phyloP scores from a whole-genome alignment of 768 basidiomycete genomes.

The Kwoniella sp. region DNA sequence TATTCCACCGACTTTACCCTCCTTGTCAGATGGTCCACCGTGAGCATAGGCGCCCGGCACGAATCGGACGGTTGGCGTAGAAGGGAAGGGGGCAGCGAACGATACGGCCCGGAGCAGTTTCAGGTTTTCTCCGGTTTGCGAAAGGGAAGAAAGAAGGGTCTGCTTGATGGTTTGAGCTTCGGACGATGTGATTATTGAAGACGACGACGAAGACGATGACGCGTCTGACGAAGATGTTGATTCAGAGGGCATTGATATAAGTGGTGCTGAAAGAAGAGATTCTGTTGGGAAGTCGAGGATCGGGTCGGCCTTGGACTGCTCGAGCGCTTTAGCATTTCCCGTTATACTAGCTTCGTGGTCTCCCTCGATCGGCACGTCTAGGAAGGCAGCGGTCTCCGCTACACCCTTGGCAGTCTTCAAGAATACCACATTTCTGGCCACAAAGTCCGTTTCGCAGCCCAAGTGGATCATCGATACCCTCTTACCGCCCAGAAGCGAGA shows the following conservation, averaged over 20 bases:
- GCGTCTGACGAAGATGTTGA: constrained; percentile 56
- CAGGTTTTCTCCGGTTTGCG: constrained; percentile 56
- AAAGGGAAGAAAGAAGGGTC: constrained; percentile 60
- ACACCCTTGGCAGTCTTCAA: constrained; percentile 73
- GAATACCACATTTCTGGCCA: constrained; percentile 82
- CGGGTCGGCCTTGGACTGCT: constrained; percentile 39
- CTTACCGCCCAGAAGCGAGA: constrained; percentile 70
- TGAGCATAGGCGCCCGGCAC: constrained; percentile 53
- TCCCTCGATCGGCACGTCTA: constrained; percentile 59
- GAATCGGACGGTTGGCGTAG: constrained; percentile 43
- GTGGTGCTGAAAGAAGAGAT: constrained; percentile 65
- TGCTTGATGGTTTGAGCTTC: constrained; percentile 71
- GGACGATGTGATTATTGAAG: constrained; percentile 64
- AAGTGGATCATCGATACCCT: constrained; percentile 87
- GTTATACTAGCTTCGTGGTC: constrained; percentile 5
- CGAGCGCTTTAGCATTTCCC: background rate
- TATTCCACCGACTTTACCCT: constrained; percentile 59
- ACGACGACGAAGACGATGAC: constrained; percentile 53
- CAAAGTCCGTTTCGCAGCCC: constrained; percentile 97
- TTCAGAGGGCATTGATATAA: constrained; percentile 61
- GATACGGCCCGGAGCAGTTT: constrained; percentile 53
- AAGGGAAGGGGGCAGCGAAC: constrained; percentile 55
- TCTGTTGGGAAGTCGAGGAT: constrained; percentile 64
- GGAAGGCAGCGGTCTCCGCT: constrained; percentile 78
- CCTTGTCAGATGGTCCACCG: constrained; percentile 54